Evolutionary conservation across 177 flowering plant genomes (phyloP), one percentile per base, ranked within the genome.

Genomic region (Telopea speciosissima): DNA sequence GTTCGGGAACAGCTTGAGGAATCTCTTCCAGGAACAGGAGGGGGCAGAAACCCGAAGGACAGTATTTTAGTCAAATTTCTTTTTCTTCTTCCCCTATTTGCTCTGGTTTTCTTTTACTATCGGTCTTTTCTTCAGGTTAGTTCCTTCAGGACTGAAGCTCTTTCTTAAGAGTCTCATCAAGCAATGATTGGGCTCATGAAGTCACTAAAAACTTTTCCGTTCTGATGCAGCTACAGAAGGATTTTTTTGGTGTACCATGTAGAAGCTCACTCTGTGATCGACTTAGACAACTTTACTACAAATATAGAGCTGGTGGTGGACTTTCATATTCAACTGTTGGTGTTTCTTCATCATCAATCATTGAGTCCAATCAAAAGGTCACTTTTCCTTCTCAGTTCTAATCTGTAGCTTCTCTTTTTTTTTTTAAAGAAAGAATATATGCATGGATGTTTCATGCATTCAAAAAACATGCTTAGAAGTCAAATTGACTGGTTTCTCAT

Each of bases 21-120:
- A 68, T 74, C 97, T 62, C 93, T 95, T 73, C 97, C 99, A 49
- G 99, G 98, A 79, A 93, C 99, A 67, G 85, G 86, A 76, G 96
- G 98, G 65, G 99, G 99, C n/a, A 82, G 77, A 74, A 86, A 88
- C 75, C 90, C 94, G 23, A 79, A 74, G 24, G 95, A 92, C 56
- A 76, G 75, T 61, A 69, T 88, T 70, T 52, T 85, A 24, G 86
- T 93, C 79, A 90, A 83, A 54, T 62, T 88, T 75, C 90, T 95
- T 58, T 81, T 84, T 75, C 75, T 93, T 73, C 79, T 95, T 70
- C 99, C 99, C 21, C 66, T 93, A 5, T 69, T 84, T 74, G 76
- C 78, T 33, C 59, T 89, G 21, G 16, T 82, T 66, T 76, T 85
- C 67, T 88, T 85, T 74, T 86, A 75, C 70, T 88, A 90, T 67